Evolutionary conservation across 192 early-diverging fungal species (phyloP), one percentile per base, ranked within the genome.

Genomic region (Backusella morwellensis): DNA sequence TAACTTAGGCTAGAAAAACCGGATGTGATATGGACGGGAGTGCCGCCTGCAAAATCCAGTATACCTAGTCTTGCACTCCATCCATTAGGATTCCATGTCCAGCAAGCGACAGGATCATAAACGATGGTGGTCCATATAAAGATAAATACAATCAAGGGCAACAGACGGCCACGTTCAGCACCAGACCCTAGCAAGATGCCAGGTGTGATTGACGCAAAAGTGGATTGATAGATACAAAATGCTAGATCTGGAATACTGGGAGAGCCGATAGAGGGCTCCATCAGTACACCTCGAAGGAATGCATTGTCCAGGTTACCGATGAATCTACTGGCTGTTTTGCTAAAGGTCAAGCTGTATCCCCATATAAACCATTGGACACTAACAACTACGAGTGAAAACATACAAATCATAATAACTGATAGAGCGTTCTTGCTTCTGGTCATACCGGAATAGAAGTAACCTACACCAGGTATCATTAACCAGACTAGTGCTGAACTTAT

Each of bases 11-110:
- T 94, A 54, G 92, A 91, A 78, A 92, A 93, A 34, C 98, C 98
- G n/a, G 95, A 96, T 4, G 92, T 86, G 34, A 97, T 93, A 79
- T 99, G 95, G 29, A 99, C 96, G 26, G 96, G 95, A 21, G 95
- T 95, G n/a, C 98, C 97, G 41, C 98, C 98, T 15, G 98, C 97
- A 75, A 95, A 99, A 85, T 99, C 97, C n/a, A 97, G 86, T 4
- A 50, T 52, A 29, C 96, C 95, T 17, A 68, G 14, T 50, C 89
- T 91, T 66, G 81, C 84, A 72, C 94, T 85, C 96, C 95, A 99
- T 6, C 97, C 97, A 77, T 92, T 91, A 47, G 86, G 77, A 15
- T 90, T 90, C 95, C 95, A 99, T 17, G 95, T 94, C 95, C 96
- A 97, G 90, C 95, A 99, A 14, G 96, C 96, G 67, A 94, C 91